A percentile compares a stretch with the other conserved stretches of the same genome.
Evolutionary conservation across 805 yeast genomes (phyloP).

Genomic region (Ogataea methylovora): DNA sequence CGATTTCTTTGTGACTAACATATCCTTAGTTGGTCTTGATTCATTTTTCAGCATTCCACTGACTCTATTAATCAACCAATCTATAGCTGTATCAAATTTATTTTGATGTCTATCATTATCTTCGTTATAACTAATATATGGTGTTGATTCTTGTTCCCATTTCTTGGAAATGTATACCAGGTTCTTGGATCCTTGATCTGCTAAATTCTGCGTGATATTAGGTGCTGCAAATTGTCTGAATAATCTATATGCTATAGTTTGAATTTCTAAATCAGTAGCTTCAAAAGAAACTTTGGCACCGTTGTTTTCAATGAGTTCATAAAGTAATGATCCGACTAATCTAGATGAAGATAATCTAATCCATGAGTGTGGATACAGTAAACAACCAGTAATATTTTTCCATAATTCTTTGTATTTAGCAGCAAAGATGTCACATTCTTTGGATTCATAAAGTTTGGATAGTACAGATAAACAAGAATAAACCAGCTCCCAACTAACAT

Average conservation of each 20-base stretch:
- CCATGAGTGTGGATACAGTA: slow-evolving; percentile 90
- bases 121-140: slow-evolving; percentile 20
- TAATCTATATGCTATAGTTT: slow-evolving; percentile 56
- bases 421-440: slow-evolving; percentile 26
- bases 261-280: slow-evolving; percentile 38
- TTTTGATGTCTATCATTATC: slow-evolving; percentile 16
- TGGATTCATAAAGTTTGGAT: slow-evolving; percentile 7
- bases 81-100: slow-evolving; percentile 33
- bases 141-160: slow-evolving; percentile 47
- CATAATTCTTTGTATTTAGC: slow-evolving; percentile 41
- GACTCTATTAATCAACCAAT: slow-evolving; percentile 57
- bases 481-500: slow-evolving; percentile 66
- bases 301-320: slow-evolving; percentile 17
- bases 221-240: slow-evolving; percentile 84
- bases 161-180: slow-evolving; percentile 49
- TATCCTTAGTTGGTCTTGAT: slow-evolving; percentile 39
- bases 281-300: slow-evolving; percentile 21
- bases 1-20: slow-evolving; percentile 55
- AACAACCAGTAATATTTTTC: slow-evolving; percentile 41
- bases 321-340: slow-evolving; percentile 45
- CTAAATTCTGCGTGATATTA: slow-evolving; percentile 52
- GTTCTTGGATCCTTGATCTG: slow-evolving; percentile 58
- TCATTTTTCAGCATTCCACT: slow-evolving; percentile 63
- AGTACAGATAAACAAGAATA: slow-evolving; percentile 53
- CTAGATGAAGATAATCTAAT: slow-evolving; percentile 64